Conservation (phyloP, 108 stramenopile genomes). For the Seminavis robusta region DNA sequence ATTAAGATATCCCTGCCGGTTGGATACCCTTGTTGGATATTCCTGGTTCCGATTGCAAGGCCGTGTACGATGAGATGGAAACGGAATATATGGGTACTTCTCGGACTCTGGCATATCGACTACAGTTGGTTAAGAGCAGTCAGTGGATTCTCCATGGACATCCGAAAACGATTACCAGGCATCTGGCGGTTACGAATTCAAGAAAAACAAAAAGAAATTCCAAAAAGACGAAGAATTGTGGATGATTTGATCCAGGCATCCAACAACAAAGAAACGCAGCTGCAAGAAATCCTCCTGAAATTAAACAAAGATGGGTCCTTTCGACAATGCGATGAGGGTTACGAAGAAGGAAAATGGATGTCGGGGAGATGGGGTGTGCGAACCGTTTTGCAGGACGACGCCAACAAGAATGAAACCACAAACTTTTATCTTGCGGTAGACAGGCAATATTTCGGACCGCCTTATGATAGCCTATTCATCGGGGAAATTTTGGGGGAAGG, state of each 20-base stretch:
- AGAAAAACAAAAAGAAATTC: neutral
- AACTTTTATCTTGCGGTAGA: conserved; percentile 6
- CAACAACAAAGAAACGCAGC: neutral
- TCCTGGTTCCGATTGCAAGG: too few species aligned
- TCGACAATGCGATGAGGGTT: conserved; percentile 25
- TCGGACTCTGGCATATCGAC: too few species aligned
- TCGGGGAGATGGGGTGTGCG: conserved; percentile 10
- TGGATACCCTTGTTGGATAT: too few species aligned
- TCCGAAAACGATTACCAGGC: too few species aligned
- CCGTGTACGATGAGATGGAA: too few species aligned
- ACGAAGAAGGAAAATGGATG: conserved; percentile 19
- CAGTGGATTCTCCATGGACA: too few species aligned
- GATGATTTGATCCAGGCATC: too few species aligned
- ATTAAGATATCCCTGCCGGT: too few species aligned
- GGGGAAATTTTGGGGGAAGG: too few species aligned
- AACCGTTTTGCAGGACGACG: neutral
- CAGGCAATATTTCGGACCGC: conserved; percentile 26
- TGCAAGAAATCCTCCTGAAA: conserved; percentile 13
- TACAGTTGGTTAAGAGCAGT: too few species aligned
- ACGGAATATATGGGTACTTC: too few species aligned
- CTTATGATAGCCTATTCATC: conserved; percentile 12
- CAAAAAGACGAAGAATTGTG: neutral
- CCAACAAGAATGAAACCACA: neutral
- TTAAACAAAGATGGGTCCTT: conserved; percentile 21
- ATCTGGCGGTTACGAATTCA: too few species aligned